Evolutionary conservation across 208 protist species (phyloP), one percentile per base, ranked within the genome.

Genomic region (Angomonas deanei): DNA sequence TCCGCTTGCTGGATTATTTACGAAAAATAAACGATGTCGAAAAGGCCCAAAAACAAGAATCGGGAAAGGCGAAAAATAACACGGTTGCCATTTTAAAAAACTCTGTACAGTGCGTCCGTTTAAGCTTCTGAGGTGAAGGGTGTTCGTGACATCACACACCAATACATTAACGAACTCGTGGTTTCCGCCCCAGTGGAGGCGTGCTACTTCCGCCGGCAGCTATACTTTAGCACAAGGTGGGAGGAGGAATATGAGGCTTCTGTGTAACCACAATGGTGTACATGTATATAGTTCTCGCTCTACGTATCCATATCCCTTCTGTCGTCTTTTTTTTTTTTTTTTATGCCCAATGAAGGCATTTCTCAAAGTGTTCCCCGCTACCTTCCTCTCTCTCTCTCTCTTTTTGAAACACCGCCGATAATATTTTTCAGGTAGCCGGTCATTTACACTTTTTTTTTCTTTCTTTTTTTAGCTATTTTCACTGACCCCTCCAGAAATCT

Each of bases 171-270:
- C n/a, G 61, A 61, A 10, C 50, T 87, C 33, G 70, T 61, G 27
- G 46, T 32, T 13, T 64, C 57, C 3, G 59, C 52, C 27, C 30
- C 39, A 11, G 69, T 39, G n/a, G 78, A 86, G 53, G 77, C 76
- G 0, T 91, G 91, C 39, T 81, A 90, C 55, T 72, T 95, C 53
- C 77, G 88, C 56, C 74, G 80, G 11, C 84, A 92, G 71, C 67
- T 92, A 2, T 95, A 86, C 76, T 92, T 76, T 61, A 61, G 68
- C 53, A 95, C 88, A 1, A 71, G 67, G 42, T 95, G 82, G 81
- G 81, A 92, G 34, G 76, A 39, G 11, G 85, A 92, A 67, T 95
- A 82, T 64, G 30, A 86, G 19, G 88, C 84, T 1, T 61, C 70
- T 26, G 78, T 91, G 23, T 77, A 81, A 46, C 21, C 38, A 38